phyloP scores from a whole-genome alignment of 2,329 filamentous ascomycete species.

The Beauveria sp. region DNA sequence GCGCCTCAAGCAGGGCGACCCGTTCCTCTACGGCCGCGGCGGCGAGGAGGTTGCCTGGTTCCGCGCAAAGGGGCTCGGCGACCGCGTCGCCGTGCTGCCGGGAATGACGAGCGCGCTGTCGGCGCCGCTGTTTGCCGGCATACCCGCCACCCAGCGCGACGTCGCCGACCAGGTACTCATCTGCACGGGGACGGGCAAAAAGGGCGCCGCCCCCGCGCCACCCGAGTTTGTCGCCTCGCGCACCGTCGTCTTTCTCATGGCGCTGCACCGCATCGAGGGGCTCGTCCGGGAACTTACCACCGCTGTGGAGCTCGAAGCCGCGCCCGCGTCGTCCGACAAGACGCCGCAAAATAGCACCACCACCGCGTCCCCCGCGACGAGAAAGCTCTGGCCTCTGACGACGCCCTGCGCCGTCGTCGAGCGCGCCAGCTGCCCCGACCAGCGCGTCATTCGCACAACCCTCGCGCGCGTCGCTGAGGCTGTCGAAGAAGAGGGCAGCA shows the following conservation, averaged over 20 bases:
- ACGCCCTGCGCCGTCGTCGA: constrained; percentile 92
- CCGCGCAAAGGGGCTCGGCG: constrained; percentile 58
- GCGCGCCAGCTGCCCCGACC: constrained; percentile 86
- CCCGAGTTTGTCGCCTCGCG: constrained; percentile 69
- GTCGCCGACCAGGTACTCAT: constrained; percentile 89
- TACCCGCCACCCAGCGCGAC: constrained; percentile 82
- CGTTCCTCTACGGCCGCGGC: constrained; percentile 90
- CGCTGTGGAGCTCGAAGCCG: constrained; percentile 21
- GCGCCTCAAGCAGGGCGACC: constrained; percentile 90
- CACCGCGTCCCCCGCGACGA: constrained; percentile 11
- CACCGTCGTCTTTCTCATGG: constrained; percentile 93
- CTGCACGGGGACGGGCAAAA: constrained; percentile 93
- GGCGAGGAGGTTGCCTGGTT: constrained; percentile 91
- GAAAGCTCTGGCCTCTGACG: constrained; percentile 56
- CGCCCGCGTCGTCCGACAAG: no score
- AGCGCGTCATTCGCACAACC: constrained; percentile 84
- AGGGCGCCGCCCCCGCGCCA: constrained; percentile 73
- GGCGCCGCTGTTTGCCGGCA: constrained; percentile 79
- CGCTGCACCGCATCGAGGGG: constrained; percentile 71
- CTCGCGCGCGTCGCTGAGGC: constrained; percentile 71
- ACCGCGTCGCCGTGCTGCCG: constrained; percentile 63
- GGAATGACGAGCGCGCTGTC: constrained; percentile 84
- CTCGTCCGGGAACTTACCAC: constrained; percentile 64
- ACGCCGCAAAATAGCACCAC: no score
- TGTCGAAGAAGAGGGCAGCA: constrained; percentile 79